A percentile compares a stretch with the other conserved stretches of the same genome.
Evolutionary conservation across 179 eudicot species (phyloP).

Genomic region (Nepenthes alata): DNA sequence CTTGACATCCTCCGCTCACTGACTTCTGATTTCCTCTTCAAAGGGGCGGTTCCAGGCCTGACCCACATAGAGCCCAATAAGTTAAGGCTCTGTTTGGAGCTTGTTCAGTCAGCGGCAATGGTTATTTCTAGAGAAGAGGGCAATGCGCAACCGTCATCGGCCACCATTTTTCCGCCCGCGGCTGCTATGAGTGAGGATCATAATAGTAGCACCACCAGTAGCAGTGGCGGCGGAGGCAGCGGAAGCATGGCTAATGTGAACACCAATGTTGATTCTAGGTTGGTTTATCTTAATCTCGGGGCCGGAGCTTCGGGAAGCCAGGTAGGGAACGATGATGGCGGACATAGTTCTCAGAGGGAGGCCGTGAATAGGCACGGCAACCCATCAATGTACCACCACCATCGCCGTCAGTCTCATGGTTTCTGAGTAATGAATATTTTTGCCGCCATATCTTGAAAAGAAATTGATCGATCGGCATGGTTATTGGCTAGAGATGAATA

Average conservation of each 20-base stretch:
- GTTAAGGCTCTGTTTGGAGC: slow-evolving; percentile 70
- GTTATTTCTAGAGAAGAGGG: slow-evolving; percentile 87
- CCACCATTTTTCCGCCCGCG: not conserved
- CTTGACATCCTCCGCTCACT: slow-evolving; percentile 66
- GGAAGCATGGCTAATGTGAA: slow-evolving; percentile 19
- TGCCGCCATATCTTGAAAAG: too few species aligned
- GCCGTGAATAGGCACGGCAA: not conserved
- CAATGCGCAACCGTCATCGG: not conserved
- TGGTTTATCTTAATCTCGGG: slow-evolving; percentile 72
- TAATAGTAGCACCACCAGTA: slow-evolving; percentile 23
- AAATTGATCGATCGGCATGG: too few species aligned
- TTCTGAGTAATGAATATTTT: slow-evolving; percentile 5
- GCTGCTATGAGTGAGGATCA: slow-evolving; percentile 29
- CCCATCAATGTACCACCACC: not conserved
- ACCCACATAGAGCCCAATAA: slow-evolving; percentile 84
- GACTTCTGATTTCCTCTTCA: slow-evolving; percentile 78
- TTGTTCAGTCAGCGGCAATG: slow-evolving; percentile 84
- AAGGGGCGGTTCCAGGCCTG: slow-evolving; percentile 80
- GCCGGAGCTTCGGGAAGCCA: slow-evolving; percentile 31
- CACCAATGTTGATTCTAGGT: slow-evolving; percentile 48
- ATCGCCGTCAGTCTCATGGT: slow-evolving; percentile 8
- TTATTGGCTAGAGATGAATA: too few species aligned
- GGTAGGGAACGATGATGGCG: slow-evolving; percentile 30
- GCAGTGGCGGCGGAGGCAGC: slow-evolving; percentile 27
- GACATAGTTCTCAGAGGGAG: not conserved